Evolutionary conservation across 805 yeast species (phyloP).

Genomic region (Candida boidinii): DNA sequence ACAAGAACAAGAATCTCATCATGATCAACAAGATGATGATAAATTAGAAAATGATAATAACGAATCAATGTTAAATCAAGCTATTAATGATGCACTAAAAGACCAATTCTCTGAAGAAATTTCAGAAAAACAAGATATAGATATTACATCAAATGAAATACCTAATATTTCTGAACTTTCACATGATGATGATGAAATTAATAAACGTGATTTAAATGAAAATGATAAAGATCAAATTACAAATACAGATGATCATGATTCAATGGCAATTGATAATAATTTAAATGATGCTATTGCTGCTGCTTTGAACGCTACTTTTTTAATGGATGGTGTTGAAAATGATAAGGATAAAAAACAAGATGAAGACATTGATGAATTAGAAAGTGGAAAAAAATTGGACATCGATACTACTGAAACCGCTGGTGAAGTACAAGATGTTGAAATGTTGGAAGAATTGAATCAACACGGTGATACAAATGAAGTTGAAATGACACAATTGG

Average conservation of each 20-base stretch:
- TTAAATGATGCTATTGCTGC: slow-evolving; percentile 17
- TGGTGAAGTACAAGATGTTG: no score
- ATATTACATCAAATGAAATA: neutral
- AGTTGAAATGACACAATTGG: slow-evolving; percentile 6
- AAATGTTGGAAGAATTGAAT: no score
- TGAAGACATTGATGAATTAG: no score
- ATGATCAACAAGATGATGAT: neutral
- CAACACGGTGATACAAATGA: no score
- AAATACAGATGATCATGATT: slow-evolving; percentile 2
- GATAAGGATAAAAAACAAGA: no score
- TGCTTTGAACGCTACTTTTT: slow-evolving; percentile 14
- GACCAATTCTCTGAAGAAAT: neutral
- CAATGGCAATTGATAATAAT: no score
- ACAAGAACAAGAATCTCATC: neutral
- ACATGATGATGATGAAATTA: neutral
- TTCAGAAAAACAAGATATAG: neutral
- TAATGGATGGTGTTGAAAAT: slow-evolving; percentile 2
- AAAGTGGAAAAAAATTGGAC: no score
- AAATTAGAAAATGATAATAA: neutral
- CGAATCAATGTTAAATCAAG: neutral
- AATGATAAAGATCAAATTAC: neutral
- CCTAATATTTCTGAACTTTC: neutral
- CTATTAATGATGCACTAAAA: slow-evolving; percentile 1
- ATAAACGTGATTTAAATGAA: neutral
- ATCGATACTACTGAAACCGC: no score